These are phyloP conservation scores for Vigna trinervia DNA, from an alignment of 306 rosid genomes.

Conservation along the genomic window DNA sequence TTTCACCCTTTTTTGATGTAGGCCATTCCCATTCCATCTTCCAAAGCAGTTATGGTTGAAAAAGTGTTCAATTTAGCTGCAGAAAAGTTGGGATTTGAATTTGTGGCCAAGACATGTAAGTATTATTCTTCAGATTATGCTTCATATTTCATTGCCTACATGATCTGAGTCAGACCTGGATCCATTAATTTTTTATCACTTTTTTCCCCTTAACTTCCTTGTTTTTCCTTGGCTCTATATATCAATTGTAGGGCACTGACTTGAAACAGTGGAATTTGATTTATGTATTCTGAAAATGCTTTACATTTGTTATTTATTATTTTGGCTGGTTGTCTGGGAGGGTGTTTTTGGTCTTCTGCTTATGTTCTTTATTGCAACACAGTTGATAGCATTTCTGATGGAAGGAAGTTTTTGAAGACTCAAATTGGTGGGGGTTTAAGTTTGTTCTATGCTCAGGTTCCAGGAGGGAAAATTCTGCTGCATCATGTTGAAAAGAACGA, in stretches of 20 bases:
- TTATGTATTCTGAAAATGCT: slow-evolving; percentile 30
- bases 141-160: slow-evolving; percentile 22
- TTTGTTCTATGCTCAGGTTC: slow-evolving; percentile 83
- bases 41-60: slow-evolving; percentile 69
- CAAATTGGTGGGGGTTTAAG: slow-evolving; percentile 70
- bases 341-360: slow-evolving; percentile 24
- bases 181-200: slow-evolving; percentile 28
- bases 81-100: slow-evolving; percentile 77
- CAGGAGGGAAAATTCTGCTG: slow-evolving; percentile 70
- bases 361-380: slow-evolving; percentile 47
- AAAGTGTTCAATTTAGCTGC: slow-evolving; percentile 88
- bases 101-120: slow-evolving; percentile 65
- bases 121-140: slow-evolving; percentile 38
- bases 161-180: slow-evolving; percentile 13
- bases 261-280: slow-evolving; percentile 22
- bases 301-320: background rate
- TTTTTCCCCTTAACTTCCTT: slow-evolving; percentile 25
- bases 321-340: background rate
- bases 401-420: slow-evolving; percentile 73
- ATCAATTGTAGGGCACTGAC: slow-evolving; percentile 23
- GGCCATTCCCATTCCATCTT: slow-evolving; percentile 84
- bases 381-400: slow-evolving; percentile 72
- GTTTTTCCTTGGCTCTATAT: slow-evolving; percentile 37
- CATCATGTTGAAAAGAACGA: slow-evolving; percentile 76
- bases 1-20: slow-evolving; percentile 52